Conservation (phyloP, 1,284 basidiomycete species). For the Ganoderma multipileum region DNA sequence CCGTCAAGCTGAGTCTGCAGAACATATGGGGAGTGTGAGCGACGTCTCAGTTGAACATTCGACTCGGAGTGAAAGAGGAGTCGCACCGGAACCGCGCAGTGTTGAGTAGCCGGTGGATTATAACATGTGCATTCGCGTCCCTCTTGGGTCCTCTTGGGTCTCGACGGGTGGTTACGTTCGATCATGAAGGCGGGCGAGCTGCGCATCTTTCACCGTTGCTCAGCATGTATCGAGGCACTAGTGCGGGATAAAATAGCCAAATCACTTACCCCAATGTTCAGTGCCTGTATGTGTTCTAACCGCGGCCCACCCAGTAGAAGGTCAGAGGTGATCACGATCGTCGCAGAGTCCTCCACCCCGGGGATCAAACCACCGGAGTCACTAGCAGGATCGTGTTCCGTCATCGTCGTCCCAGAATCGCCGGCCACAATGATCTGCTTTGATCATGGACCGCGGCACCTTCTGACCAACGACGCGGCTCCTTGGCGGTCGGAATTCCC, state of each 20-base stretch:
- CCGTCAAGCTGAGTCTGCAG: not conserved
- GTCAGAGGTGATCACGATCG: slow-evolving; percentile 22
- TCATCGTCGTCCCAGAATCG: slow-evolving; percentile 8
- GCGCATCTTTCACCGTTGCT: not conserved
- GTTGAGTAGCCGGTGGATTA: not conserved
- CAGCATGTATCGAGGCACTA: not conserved
- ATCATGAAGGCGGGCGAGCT: not conserved
- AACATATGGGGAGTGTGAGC: not conserved
- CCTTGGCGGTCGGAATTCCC: slow-evolving; percentile 7
- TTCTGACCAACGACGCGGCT: not conserved
- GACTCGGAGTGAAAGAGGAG: not conserved
- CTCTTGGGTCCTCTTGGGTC: not conserved
- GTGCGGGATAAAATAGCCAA: not conserved
- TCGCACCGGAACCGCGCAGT: not conserved
- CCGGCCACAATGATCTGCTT: not conserved
- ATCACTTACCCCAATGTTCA: not conserved
- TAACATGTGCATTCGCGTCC: not conserved
- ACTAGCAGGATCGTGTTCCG: slow-evolving; percentile 18
- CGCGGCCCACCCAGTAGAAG: not conserved
- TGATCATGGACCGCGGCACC: not conserved
- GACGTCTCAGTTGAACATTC: not conserved
- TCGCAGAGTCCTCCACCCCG: slow-evolving; percentile 16
- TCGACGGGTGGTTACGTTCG: not conserved
- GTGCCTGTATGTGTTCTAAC: not conserved
- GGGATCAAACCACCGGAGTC: slow-evolving; percentile 29